Conservation (phyloP, 2,329 filamentous ascomycete species). For the Mariannaea elegans region DNA sequence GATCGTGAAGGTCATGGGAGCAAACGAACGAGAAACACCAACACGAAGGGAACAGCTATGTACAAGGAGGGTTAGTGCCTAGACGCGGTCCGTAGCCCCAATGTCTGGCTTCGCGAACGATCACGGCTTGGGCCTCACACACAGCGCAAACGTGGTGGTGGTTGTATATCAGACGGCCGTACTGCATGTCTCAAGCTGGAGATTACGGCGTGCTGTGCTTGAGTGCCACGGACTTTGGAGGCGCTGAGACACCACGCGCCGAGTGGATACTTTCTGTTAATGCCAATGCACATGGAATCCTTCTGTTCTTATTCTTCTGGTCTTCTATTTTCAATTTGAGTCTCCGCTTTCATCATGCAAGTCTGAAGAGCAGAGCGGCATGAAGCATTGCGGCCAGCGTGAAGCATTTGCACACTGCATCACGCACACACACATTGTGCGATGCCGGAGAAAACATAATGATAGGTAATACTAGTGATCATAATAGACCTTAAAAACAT, state of each 20-base stretch:
- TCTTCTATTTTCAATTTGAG: not conserved
- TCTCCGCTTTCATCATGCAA: not conserved
- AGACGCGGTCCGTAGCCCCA: not conserved
- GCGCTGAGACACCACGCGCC: slow-evolving; percentile 34
- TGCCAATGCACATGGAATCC: not conserved
- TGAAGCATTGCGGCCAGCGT: not conserved
- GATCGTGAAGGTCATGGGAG: no score
- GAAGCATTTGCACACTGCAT: not conserved
- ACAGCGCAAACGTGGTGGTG: not conserved
- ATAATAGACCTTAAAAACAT: no score
- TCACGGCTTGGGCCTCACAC: not conserved
- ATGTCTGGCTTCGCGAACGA: not conserved
- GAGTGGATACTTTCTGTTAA: slow-evolving; percentile 14
- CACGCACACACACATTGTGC: no score
- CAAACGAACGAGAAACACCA: not conserved
- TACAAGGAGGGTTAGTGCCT: not conserved
- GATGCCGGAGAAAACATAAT: no score
- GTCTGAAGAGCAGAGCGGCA: not conserved
- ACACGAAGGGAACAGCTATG: not conserved
- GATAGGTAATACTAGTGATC: no score
- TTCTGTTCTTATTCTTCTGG: not conserved
- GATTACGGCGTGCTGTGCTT: not conserved
- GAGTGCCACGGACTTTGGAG: not conserved
- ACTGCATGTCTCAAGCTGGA: not conserved
- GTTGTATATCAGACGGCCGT: not conserved